Evolutionary conservation across 768 basidiomycete genomes (phyloP).

Genomic region (Lactarius sanguifluus): DNA sequence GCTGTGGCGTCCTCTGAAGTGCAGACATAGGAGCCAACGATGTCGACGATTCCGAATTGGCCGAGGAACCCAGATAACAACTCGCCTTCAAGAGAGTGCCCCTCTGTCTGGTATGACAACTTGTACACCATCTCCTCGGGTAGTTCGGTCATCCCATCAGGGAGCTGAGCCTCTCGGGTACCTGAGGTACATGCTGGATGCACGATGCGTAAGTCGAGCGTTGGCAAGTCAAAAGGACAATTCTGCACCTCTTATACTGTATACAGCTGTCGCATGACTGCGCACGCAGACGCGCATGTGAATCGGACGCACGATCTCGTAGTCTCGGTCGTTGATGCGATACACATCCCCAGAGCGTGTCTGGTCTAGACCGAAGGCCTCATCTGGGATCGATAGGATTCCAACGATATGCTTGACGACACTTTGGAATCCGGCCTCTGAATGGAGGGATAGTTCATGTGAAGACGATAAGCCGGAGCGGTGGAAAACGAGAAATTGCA

Average conservation of each 20-base stretch:
- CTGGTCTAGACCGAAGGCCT: background rate
- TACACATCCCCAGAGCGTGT: background rate
- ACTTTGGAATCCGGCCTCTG: background rate
- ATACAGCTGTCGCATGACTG: background rate
- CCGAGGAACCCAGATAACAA: too few species aligned
- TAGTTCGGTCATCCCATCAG: background rate
- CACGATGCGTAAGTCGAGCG: background rate
- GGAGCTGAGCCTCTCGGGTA: background rate
- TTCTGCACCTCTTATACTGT: background rate
- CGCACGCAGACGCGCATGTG: background rate
- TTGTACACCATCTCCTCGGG: too few species aligned
- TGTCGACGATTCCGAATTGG: too few species aligned
- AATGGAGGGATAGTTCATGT: background rate
- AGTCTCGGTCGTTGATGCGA: background rate
- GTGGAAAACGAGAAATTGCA: background rate
- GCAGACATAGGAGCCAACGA: too few species aligned
- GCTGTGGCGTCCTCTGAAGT: too few species aligned
- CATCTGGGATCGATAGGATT: background rate
- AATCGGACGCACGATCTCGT: background rate
- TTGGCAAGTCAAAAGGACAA: background rate
- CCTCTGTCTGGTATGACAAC: too few species aligned
- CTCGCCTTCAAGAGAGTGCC: too few species aligned
- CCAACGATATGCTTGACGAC: slow-evolving; percentile 1
- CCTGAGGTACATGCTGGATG: background rate
- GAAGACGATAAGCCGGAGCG: slow-evolving; percentile 2